A percentile compares a stretch with the other conserved stretches of the same genome.
Conservation (phyloP, 2,329 filamentous ascomycete species). For the Xylaria sp. region DNA sequence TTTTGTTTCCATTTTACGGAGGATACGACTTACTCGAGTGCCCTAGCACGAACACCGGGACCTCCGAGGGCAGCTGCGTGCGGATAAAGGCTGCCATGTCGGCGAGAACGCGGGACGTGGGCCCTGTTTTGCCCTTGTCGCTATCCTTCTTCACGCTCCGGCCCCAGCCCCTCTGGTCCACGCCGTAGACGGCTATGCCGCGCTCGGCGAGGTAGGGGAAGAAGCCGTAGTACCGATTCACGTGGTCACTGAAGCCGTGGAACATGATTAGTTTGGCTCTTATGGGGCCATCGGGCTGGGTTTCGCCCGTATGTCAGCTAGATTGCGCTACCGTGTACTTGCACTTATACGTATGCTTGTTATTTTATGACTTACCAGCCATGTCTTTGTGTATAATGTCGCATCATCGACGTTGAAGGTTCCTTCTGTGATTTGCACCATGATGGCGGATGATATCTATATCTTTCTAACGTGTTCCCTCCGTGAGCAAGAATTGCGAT, state of each 20-base stretch:
- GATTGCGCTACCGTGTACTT: no score
- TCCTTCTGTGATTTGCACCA: slow-evolving; percentile 55
- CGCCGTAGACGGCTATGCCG: slow-evolving; percentile 76
- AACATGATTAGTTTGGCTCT: slow-evolving; percentile 80
- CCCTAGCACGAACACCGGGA: slow-evolving; percentile 82
- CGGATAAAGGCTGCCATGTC: slow-evolving; percentile 81
- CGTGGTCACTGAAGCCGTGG: slow-evolving; percentile 89
- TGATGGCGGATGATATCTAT: slow-evolving; percentile 31
- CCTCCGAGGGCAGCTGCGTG: slow-evolving; percentile 53
- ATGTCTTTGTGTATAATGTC: slow-evolving; percentile 62
- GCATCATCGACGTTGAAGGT: slow-evolving; percentile 52
- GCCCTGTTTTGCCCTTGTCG: slow-evolving; percentile 74
- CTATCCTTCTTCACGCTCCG: slow-evolving; percentile 66
- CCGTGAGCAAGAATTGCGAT: neutral
- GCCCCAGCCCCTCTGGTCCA: slow-evolving; percentile 92
- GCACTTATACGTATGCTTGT: neutral
- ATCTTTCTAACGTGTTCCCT: neutral
- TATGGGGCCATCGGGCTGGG: slow-evolving; percentile 59
- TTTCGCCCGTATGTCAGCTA: neutral
- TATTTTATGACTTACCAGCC: slow-evolving; percentile 54
- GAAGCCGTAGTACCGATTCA: slow-evolving; percentile 76
- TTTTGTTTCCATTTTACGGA: neutral
- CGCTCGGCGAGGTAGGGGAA: slow-evolving; percentile 72
- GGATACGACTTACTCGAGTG: slow-evolving; percentile 64
- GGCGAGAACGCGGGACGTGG: slow-evolving; percentile 72